These are phyloP conservation scores for Hyphodiscus sp. DNA, from an alignment of 2,329 filamentous ascomycete genomes.

Conservation along the genomic window DNA sequence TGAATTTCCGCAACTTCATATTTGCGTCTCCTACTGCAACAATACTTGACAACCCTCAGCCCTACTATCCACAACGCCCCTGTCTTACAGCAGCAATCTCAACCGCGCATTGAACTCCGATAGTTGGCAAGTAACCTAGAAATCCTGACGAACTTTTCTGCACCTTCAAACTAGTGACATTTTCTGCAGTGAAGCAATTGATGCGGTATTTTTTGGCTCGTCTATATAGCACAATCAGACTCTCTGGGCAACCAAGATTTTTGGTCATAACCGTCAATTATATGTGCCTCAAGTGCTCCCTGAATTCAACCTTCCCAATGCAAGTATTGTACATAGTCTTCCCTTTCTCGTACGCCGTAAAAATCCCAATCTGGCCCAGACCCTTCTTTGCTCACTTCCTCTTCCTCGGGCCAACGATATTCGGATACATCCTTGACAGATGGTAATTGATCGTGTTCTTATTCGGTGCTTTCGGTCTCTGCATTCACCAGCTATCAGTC, in stretches of 20 bases:
- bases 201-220: too few relatives aligned
- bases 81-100: too few relatives aligned
- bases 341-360: neutral
- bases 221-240: too few relatives aligned
- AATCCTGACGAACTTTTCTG: too few relatives aligned
- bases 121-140: too few relatives aligned
- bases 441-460: constrained; percentile 91
- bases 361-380: neutral
- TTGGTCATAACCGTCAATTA: neutral
- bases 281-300: constrained; percentile 5
- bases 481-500: constrained; percentile 5
- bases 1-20: neutral
- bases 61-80: too few relatives aligned
- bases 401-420: constrained; percentile 66
- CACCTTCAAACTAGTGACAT: too few relatives aligned
- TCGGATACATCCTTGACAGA: constrained; percentile 67
- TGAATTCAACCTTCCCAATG: constrained; percentile 3
- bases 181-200: too few relatives aligned
- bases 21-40: too few relatives aligned
- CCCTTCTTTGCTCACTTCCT: constrained; percentile 39
- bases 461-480: constrained; percentile 50
- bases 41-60: too few relatives aligned
- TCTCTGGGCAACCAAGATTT: neutral
- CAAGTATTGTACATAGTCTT: constrained; percentile 10
- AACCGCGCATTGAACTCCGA: too few relatives aligned